A percentile compares a stretch with the other conserved stretches of the same genome.
These are phyloP conservation scores for Epicoccum sorghinum DNA, from an alignment of 2,329 filamentous ascomycete genomes.

Conservation along the genomic window DNA sequence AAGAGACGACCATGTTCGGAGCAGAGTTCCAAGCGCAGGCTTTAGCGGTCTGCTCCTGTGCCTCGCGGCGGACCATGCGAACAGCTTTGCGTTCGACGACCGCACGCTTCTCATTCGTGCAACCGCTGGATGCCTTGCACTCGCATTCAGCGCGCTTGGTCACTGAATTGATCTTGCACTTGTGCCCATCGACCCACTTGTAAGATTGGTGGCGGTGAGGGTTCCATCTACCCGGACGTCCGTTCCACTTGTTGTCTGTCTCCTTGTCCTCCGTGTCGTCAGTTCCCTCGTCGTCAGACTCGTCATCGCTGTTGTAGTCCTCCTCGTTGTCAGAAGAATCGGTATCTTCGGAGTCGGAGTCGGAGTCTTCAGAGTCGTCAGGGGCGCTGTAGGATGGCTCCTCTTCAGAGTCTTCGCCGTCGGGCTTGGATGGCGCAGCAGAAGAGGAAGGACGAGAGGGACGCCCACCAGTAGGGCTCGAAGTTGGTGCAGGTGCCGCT, in stretches of 20 bases:
- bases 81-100: slow-evolving; percentile 42
- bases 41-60: slow-evolving; percentile 36
- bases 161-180: slow-evolving; percentile 34
- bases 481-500: slow-evolving; percentile 5
- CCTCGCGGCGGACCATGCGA: slow-evolving; percentile 38
- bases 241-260: slow-evolving; percentile 5
- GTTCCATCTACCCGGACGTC: slow-evolving; percentile 4
- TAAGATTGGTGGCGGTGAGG: slow-evolving; percentile 11
- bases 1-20: slow-evolving; percentile 51
- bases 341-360: slow-evolving; percentile 4
- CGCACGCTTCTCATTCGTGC: slow-evolving; percentile 28
- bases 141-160: slow-evolving; percentile 27
- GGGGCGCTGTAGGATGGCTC: slow-evolving; percentile 9
- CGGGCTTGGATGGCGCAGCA: slow-evolving; percentile 8
- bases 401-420: slow-evolving; percentile 2
- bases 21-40: slow-evolving; percentile 47
- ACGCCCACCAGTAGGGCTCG: slow-evolving; percentile 3
- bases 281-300: slow-evolving; percentile 1
- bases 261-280: slow-evolving; percentile 1
- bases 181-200: slow-evolving; percentile 35
- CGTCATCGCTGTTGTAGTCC: background rate
- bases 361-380: slow-evolving; percentile 10
- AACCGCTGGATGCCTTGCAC: slow-evolving; percentile 27
- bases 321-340: slow-evolving; percentile 5
- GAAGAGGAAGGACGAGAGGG: slow-evolving; percentile 9